Evolutionary conservation across 805 yeast species (phyloP), one percentile per base, ranked within the genome.

Genomic region (Saccharomycopsis guyanensis): DNA sequence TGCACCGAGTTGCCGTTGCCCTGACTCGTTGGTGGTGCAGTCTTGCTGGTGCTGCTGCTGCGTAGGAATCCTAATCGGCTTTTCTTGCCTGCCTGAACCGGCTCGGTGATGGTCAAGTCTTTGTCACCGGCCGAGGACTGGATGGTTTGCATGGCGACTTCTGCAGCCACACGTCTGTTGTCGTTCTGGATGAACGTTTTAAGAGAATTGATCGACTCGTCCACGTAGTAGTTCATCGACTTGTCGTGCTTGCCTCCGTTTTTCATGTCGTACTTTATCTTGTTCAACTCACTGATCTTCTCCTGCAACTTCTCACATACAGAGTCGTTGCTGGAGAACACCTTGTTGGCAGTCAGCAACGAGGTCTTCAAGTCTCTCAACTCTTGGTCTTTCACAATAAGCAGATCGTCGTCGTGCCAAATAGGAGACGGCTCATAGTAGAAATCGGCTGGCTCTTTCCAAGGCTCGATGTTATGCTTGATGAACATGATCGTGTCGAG

Each of bases 381-480:
- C 57, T 80, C 86, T 4, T 70, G 72, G 36, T 75, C 79, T 38
- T 74, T 72, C 1, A 78, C 72, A 52, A 82, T 71, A 57, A 85
- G 72, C 31, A 75, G 67, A 53, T 87, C 96, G 63, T 93, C 97
- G 58, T 93, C 98, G 64, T 91, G 97, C 98, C 98, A 93, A 36
- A 93, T 82, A 25, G 88, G 80, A 22, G 95, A 81, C 1, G 97
- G 96, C 52, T 85, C 75, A 57, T 84, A 93, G 54, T 77, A 72
- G 59, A 84, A 86, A 65, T 91, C 97, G 4, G 68, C 69, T 1
- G 97, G 97, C 56, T 88, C 97, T 38, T 70, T 71, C 97, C 96
- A 93, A 13, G 68, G 69, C 16, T 66, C 64, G 22, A 73, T 52
- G 61, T 93, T 93, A 65, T 93, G 99, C 58, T 88, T 88, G 46